Conservation (phyloP, 495 filamentous ascomycete genomes). For the Durotheca rogersii region DNA sequence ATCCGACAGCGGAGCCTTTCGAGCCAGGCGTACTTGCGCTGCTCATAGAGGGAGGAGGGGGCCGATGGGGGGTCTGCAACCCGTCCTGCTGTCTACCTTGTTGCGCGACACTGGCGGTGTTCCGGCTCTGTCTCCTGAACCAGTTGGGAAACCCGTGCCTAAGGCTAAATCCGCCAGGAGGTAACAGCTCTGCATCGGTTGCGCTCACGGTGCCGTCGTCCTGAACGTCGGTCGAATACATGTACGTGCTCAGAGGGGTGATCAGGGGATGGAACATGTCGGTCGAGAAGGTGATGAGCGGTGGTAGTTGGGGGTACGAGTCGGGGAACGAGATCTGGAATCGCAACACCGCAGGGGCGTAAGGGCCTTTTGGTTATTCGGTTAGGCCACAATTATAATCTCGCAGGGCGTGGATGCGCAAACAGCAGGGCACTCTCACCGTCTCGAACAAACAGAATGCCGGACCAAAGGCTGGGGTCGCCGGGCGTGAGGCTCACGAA, state of each 20-base stretch:
- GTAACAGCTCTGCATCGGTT: constrained; percentile 74
- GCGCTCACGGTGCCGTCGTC: constrained; percentile 73
- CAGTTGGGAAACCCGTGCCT: constrained; percentile 87
- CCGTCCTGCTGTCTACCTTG: constrained; percentile 30
- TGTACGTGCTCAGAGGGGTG: constrained; percentile 85
- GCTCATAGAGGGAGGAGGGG: constrained; percentile 35
- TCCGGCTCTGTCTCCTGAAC: constrained; percentile 58
- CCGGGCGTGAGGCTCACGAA: constrained; percentile 83
- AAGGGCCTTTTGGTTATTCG: constrained; percentile 66
- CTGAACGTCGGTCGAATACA: constrained; percentile 74
- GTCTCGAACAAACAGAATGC: constrained; percentile 86
- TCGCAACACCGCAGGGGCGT: constrained; percentile 81
- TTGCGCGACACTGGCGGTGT: constrained; percentile 20
- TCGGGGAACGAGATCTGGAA: constrained; percentile 87
- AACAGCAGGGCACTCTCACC: no score
- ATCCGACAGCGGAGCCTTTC: constrained; percentile 31
- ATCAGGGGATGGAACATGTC: constrained; percentile 95
- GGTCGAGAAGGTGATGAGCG: constrained; percentile 80
- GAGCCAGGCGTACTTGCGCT: constrained; percentile 39
- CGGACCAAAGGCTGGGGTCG: constrained; percentile 78
- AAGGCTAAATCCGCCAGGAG: constrained; percentile 84
- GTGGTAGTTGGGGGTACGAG: constrained; percentile 75
- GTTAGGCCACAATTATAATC: constrained; percentile 13
- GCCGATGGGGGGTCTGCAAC: constrained; percentile 29
- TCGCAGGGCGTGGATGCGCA: no score